These are phyloP conservation scores for Steccherinum ochraceum DNA, from an alignment of 768 basidiomycete genomes.

Conservation along the genomic window DNA sequence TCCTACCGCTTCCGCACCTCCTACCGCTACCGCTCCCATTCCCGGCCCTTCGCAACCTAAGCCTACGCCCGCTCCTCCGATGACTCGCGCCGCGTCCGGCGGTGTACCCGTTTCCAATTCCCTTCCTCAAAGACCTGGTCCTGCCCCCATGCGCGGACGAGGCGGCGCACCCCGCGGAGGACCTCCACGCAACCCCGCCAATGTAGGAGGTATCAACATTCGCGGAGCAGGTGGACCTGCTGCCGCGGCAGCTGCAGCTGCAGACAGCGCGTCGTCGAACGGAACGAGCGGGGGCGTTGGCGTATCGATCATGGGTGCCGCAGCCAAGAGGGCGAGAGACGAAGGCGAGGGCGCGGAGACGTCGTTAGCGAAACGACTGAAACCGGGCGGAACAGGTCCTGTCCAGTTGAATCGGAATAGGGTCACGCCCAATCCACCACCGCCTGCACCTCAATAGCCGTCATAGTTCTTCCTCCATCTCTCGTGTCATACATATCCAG, in stretches of 20 bases:
- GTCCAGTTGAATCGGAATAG: slow-evolving; percentile 20
- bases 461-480: background rate
- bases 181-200: slow-evolving; percentile 5
- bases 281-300: slow-evolving; percentile 19
- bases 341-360: slow-evolving; percentile 42
- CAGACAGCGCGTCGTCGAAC: slow-evolving; percentile 13
- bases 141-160: slow-evolving; percentile 21
- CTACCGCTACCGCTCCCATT: slow-evolving; percentile 9
- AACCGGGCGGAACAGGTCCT: slow-evolving; percentile 38
- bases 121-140: slow-evolving; percentile 27
- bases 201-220: slow-evolving; percentile 3
- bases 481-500: slow-evolving; percentile 1
- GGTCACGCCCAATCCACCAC: slow-evolving; percentile 15
- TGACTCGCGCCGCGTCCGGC: slow-evolving; percentile 17
- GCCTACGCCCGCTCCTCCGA: slow-evolving; percentile 22
- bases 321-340: slow-evolving; percentile 59
- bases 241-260: slow-evolving; percentile 20
- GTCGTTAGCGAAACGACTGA: slow-evolving; percentile 61
- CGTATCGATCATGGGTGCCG: slow-evolving; percentile 60
- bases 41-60: slow-evolving; percentile 20
- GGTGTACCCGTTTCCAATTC: slow-evolving; percentile 15
- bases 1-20: slow-evolving; percentile 6
- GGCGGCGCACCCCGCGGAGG: slow-evolving; percentile 22
- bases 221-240: slow-evolving; percentile 26
- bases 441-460: slow-evolving; percentile 1